Base-by-base conservation (phyloP, 1,284 basidiomycete genomes). In the Porogramme epimiltina region DNA sequence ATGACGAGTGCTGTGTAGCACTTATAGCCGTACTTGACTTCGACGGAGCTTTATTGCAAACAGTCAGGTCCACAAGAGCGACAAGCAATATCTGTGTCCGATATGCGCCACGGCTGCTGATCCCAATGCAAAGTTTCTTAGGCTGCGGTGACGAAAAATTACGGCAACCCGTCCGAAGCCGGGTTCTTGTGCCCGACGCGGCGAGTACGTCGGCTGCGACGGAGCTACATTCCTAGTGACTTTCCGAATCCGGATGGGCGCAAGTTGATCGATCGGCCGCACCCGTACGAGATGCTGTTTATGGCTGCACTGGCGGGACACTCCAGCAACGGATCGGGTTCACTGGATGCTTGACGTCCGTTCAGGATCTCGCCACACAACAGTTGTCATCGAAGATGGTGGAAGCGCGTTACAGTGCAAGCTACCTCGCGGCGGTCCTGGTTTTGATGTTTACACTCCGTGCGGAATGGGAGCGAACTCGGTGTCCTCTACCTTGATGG, bases 121-220 rank as follows among this genome's bases (percentile, higher is more conserved):
- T n/a, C n/a, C n/a, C n/a, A n/a, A n/a, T n/a, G n/a, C n/a, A n/a
- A n/a, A n/a, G n/a, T n/a, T n/a, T n/a, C n/a, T n/a, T n/a, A n/a
- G 8, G 28, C 28, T 31, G 28, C 13, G 28, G 33, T 25, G 2
- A 18, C 33, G 25, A 33, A 22, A 26, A 22, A 11, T 56, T 50
- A 56, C 55, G 51, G 55, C 51, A 56, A 41, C 45, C 48, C 54
- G 45, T 37, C 38, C 33, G n/a, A 38, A 56, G 34, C 51, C 51
- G 51, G 49, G 20, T 25, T 20, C 33, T 24, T 31, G 36, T 6
- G 11, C 45, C 47, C 34, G 24, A 38, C 25, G 33, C 19, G 34
- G 15, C 41, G 10, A n/a, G 23, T 23, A 24, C 11, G 11, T 10
- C 4, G 22, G n/a, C 37, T 42, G 45, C 50, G 44, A 37, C 46